Base-by-base conservation (phyloP, 139 green algal species). In the Dunaliella sp. region DNA sequence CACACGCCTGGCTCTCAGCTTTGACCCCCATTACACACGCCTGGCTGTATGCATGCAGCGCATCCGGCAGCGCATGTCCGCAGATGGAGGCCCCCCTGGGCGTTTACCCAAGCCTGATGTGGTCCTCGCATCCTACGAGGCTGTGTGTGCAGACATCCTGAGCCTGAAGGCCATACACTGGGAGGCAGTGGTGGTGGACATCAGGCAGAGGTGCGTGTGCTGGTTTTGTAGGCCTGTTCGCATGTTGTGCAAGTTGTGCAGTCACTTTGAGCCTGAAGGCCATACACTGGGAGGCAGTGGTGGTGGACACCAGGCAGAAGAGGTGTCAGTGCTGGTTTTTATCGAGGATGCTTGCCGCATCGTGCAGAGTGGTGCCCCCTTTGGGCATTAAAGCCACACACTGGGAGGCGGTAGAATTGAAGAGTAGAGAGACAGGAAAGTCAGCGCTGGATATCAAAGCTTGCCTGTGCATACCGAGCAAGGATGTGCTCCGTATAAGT, bases 301-400 rank as follows among this genome's bases (percentile, higher is more conserved):
- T 96, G 30, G 78, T 97, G 79, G 95, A 98, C 89, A 88, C 94
- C 84, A 92, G 94, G 38, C 89, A 94, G 80, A 86, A 89, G 59
- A 76, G 81, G 34, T n/a, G n/a, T n/a, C n/a, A n/a, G n/a, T n/a
- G n/a, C n/a, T n/a, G n/a, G n/a, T n/a, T n/a, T n/a, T n/a, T n/a
- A n/a, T n/a, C n/a, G n/a, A n/a, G n/a, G n/a, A n/a, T n/a, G n/a
- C n/a, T n/a, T n/a, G n/a, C n/a, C n/a, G n/a, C n/a, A n/a, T n/a
- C n/a, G n/a, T n/a, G n/a, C n/a, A n/a, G n/a, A 94, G 79, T 86
- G 90, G 58, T 77, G 80, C 7, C 59, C 59, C 3, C 24, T 12
- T 22, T 74, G 58, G 58, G n/a, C 33, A 89, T 97, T 77, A 87
- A 87, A 73, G 38, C 80, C 0, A 36, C 96, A 12, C 86, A 85